A percentile compares a stretch with the other conserved stretches of the same genome.
These are phyloP conservation scores for Phytophthora brassicae DNA, from an alignment of 352 stramenopile genomes.

Conservation along the genomic window DNA sequence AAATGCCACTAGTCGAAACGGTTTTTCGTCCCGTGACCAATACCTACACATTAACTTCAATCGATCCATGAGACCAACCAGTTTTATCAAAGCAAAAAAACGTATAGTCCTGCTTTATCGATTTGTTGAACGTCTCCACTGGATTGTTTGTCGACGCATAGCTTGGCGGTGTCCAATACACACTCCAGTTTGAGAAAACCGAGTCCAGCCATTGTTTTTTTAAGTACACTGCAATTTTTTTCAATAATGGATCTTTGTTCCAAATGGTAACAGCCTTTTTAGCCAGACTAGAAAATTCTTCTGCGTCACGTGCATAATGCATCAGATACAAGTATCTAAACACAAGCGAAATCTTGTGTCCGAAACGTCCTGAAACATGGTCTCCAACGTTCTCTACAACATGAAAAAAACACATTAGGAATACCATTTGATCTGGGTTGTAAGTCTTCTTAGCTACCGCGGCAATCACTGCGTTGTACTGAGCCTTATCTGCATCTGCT, in stretches of 20 bases:
- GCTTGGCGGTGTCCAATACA: not conserved
- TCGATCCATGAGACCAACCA: too few relatives aligned
- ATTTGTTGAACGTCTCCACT: too few relatives aligned
- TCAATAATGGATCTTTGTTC: not conserved
- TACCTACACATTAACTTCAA: not conserved
- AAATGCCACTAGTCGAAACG: not conserved
- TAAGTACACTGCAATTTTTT: not conserved
- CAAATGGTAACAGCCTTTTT: not conserved
- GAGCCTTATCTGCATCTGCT: slow-evolving; percentile 1
- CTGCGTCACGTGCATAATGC: not conserved
- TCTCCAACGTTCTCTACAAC: slow-evolving; percentile 9
- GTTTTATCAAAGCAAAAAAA: not conserved
- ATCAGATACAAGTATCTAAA: not conserved
- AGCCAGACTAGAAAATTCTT: not conserved
- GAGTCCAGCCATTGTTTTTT: slow-evolving; percentile 7
- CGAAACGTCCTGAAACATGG: not conserved
- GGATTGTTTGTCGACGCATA: not conserved
- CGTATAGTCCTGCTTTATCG: slow-evolving; percentile 8
- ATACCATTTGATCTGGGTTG: not conserved
- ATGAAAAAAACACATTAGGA: not conserved
- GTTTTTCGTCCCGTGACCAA: not conserved
- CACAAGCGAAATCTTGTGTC: not conserved
- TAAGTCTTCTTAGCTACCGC: not conserved
- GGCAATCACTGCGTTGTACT: slow-evolving; percentile 2
- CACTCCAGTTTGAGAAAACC: not conserved